A percentile compares a stretch with the other conserved stretches of the same genome.
Evolutionary conservation across 2,329 filamentous ascomycete species (phyloP).

Genomic region (Epichloe sibirici): DNA sequence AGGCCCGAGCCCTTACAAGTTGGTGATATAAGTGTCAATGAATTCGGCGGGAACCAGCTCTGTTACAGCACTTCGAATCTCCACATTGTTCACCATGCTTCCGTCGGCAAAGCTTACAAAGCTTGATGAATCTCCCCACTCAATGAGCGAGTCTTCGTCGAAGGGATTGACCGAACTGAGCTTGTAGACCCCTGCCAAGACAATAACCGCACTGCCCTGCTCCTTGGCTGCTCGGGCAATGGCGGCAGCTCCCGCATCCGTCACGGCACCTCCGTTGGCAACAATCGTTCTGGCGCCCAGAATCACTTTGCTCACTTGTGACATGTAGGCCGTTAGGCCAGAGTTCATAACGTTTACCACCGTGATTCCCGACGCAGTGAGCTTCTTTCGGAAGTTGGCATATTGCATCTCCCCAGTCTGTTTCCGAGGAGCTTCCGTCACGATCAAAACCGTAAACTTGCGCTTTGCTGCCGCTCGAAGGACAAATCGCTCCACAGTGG

Average conservation of each 20-base stretch:
- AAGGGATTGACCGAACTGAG: slow-evolving; percentile 83
- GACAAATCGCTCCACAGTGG: slow-evolving; percentile 81
- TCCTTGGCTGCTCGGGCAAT: slow-evolving; percentile 77
- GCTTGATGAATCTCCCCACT: slow-evolving; percentile 71
- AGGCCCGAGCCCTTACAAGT: slow-evolving; percentile 35
- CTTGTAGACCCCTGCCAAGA: slow-evolving; percentile 86
- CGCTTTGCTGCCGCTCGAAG: slow-evolving; percentile 78
- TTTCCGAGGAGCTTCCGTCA: slow-evolving; percentile 44
- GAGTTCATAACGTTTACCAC: slow-evolving; percentile 78
- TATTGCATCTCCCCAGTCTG: slow-evolving; percentile 27
- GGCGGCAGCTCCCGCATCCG: slow-evolving; percentile 69
- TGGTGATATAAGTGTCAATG: slow-evolving; percentile 76
- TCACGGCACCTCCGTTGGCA: slow-evolving; percentile 76
- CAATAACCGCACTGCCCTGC: slow-evolving; percentile 73
- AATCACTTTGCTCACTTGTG: slow-evolving; percentile 88
- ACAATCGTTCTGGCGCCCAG: slow-evolving; percentile 78
- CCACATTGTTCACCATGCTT: slow-evolving; percentile 62
- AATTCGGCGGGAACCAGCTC: slow-evolving; percentile 71
- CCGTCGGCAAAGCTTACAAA: slow-evolving; percentile 71
- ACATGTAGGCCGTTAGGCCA: slow-evolving; percentile 87
- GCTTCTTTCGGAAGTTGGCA: slow-evolving; percentile 58
- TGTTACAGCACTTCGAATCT: slow-evolving; percentile 66
- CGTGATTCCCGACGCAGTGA: slow-evolving; percentile 65
- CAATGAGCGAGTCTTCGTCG: slow-evolving; percentile 68
- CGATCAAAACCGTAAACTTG: slow-evolving; percentile 83